phyloP scores from a whole-genome alignment of 768 basidiomycete genomes.

The Hypholoma sublateritium region DNA sequence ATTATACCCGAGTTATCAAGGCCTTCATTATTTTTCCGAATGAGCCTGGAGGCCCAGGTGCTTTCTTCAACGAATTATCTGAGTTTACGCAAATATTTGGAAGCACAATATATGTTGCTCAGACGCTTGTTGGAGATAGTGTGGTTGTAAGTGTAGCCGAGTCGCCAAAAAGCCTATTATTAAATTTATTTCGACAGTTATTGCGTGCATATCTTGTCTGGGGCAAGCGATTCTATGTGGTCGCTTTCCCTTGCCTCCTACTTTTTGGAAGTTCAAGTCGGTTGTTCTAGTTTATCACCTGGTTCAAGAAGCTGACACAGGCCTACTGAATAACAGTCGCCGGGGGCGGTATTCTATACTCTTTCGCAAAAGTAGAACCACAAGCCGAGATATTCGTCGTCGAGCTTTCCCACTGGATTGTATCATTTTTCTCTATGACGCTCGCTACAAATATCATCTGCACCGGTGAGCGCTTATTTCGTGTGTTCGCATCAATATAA shows the following conservation, averaged over 20 bases:
- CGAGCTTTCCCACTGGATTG: constrained; percentile 1
- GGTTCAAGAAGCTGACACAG: not conserved
- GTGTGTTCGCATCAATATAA: no score
- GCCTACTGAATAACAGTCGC: not conserved
- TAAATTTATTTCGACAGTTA: not conserved
- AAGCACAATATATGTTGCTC: not conserved
- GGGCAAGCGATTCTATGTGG: not conserved
- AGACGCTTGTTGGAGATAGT: not conserved
- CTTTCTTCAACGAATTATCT: not conserved
- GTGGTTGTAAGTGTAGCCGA: not conserved
- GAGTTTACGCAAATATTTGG: not conserved
- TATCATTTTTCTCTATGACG: not conserved
- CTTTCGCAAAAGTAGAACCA: not conserved
- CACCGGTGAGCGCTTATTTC: not conserved
- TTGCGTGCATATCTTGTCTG: not conserved
- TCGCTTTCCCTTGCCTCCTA: not conserved
- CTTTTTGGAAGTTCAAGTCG: not conserved
- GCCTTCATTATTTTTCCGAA: not conserved
- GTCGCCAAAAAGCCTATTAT: not conserved
- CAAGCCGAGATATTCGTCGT: not conserved
- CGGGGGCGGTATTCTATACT: not conserved
- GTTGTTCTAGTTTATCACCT: not conserved
- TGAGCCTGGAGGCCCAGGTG: not conserved
- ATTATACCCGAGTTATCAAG: not conserved
- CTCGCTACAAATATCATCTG: not conserved